These are phyloP conservation scores for Cantharellus anzutake DNA, from an alignment of 768 basidiomycete species.

Conservation along the genomic window DNA sequence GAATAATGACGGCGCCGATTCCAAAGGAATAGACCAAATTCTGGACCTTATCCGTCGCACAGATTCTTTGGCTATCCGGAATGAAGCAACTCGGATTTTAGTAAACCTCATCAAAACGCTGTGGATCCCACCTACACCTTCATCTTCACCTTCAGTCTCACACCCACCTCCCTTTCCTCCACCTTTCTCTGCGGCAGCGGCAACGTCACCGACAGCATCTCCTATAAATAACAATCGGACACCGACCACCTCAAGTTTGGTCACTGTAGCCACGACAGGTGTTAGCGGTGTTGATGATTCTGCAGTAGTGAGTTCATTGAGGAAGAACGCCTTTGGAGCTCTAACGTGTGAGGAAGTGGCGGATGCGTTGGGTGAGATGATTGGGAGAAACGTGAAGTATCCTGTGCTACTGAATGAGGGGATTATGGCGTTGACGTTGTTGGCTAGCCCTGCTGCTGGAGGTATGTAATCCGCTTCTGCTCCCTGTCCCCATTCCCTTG, in stretches of 20 bases:
- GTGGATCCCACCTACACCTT: slow-evolving; percentile 24
- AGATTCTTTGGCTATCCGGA: slow-evolving; percentile 64
- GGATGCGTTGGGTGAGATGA: slow-evolving; percentile 44
- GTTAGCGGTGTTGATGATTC: slow-evolving; percentile 13
- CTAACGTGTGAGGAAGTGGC: slow-evolving; percentile 37
- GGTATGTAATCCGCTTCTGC: slow-evolving; percentile 26
- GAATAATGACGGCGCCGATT: slow-evolving; percentile 11
- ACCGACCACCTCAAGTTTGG: background rate
- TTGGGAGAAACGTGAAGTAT: slow-evolving; percentile 61
- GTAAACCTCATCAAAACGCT: slow-evolving; percentile 72
- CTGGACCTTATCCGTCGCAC: slow-evolving; percentile 59
- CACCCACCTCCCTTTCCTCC: background rate
- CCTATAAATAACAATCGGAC: slow-evolving; percentile 20
- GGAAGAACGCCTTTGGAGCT: slow-evolving; percentile 32
- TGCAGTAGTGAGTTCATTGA: slow-evolving; percentile 4
- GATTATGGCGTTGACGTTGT: slow-evolving; percentile 58
- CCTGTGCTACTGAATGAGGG: slow-evolving; percentile 80
- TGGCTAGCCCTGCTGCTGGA: slow-evolving; percentile 45
- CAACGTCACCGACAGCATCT: slow-evolving; percentile 14
- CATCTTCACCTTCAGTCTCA: background rate
- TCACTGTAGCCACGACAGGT: background rate
- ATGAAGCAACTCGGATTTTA: slow-evolving; percentile 76
- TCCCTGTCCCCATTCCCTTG: background rate
- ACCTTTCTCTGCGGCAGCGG: background rate
- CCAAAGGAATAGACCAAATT: slow-evolving; percentile 38